phyloP scores from a whole-genome alignment of 2,329 filamentous ascomycete genomes.

The Ophiostoma sp. region DNA sequence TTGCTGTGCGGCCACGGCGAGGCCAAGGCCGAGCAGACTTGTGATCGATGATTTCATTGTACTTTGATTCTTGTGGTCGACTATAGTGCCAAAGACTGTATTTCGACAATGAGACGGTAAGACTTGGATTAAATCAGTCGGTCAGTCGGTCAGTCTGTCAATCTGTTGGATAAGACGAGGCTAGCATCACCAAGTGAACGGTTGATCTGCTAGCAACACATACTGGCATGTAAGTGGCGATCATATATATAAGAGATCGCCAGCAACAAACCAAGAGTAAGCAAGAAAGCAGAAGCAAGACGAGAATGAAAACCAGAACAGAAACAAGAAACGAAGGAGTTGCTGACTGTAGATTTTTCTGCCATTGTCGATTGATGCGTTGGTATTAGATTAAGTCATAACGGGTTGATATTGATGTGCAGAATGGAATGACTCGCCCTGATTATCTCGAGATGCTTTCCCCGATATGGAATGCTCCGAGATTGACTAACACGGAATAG shows the following conservation, averaged over 20 bases:
- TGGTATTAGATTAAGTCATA: background rate
- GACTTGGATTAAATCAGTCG: too few relatives aligned
- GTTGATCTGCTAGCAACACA: background rate
- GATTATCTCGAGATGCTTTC: background rate
- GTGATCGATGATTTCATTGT: background rate
- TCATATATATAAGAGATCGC: background rate
- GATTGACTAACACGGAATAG: background rate
- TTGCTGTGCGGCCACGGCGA: constrained; percentile 9
- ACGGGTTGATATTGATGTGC: background rate
- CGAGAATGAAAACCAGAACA: background rate
- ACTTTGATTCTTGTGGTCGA: background rate
- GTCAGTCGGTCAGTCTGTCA: too few relatives aligned
- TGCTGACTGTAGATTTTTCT: too few relatives aligned
- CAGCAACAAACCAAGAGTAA: background rate
- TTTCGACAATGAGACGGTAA: too few relatives aligned
- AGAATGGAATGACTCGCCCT: background rate
- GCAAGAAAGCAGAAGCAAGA: background rate
- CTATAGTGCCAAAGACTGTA: background rate
- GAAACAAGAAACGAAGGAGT: background rate
- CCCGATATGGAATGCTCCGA: constrained; percentile 2
- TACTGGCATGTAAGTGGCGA: constrained; percentile 3
- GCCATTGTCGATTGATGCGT: background rate
- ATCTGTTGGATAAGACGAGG: background rate
- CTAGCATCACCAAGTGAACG: constrained; percentile 4
- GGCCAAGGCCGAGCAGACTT: background rate